Conservation (phyloP, 805 yeast genomes). For the Cyberlindnera lachancei region DNA sequence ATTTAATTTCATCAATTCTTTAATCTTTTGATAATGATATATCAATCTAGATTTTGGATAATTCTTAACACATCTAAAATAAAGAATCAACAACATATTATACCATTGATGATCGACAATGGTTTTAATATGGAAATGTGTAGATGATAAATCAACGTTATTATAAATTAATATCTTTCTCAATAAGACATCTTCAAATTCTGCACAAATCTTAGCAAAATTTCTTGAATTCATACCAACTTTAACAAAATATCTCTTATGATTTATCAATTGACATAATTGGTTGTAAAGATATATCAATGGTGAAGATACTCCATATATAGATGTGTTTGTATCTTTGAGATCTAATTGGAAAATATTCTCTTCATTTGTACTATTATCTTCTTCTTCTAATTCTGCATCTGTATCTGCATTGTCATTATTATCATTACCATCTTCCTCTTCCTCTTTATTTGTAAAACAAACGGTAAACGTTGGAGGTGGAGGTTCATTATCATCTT, state of each 20-base stretch:
- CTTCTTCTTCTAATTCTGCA: not conserved
- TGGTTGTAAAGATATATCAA: constrained; percentile 31
- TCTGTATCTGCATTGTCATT: not conserved
- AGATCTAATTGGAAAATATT: not conserved
- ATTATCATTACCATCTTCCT: not conserved
- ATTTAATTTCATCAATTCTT: not conserved
- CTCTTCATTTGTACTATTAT: not conserved
- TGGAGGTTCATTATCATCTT: constrained; percentile 14
- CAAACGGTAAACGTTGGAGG: constrained; percentile 21
- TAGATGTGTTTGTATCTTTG: constrained; percentile 1
- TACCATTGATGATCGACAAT: constrained; percentile 10
- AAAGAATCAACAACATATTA: constrained; percentile 12
- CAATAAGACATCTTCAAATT: constrained; percentile 34
- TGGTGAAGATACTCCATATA: constrained; percentile 13
- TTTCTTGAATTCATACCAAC: constrained; percentile 35
- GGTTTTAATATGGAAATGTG: too few species aligned
- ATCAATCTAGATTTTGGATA: constrained; percentile 14
- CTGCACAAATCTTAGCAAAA: constrained; percentile 40
- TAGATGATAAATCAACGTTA: too few species aligned
- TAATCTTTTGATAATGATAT: constrained; percentile 7
- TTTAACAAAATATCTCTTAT: constrained; percentile 31
- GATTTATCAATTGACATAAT: constrained; percentile 36
- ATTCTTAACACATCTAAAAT: constrained; percentile 17
- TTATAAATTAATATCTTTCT: constrained; percentile 13
- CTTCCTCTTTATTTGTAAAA: constrained; percentile 8